These are phyloP conservation scores for Schizopora paradoxa DNA, from an alignment of 1,284 basidiomycete genomes.

Conservation along the genomic window DNA sequence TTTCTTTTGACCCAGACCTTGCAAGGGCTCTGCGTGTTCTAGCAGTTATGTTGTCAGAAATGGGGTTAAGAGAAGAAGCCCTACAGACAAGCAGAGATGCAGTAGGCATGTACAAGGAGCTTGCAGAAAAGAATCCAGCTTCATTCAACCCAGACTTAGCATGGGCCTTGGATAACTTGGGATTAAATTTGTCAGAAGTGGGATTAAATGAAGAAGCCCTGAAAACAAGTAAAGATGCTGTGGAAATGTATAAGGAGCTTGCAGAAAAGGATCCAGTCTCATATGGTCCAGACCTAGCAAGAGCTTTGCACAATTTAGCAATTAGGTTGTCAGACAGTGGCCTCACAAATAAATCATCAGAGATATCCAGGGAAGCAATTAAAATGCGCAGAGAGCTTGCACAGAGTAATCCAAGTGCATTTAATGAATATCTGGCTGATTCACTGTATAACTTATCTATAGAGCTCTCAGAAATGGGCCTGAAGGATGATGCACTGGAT, in stretches of 20 bases:
- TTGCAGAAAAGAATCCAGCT: not conserved
- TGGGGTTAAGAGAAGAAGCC: not conserved
- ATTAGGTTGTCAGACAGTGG: not conserved
- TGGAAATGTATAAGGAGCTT: not conserved
- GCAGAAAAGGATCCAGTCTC: not conserved
- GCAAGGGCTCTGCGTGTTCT: not conserved
- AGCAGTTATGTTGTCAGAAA: not conserved
- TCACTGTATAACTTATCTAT: not conserved
- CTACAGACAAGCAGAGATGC: not conserved
- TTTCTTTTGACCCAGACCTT: not conserved
- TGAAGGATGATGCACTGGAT: not conserved
- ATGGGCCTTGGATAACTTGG: not conserved
- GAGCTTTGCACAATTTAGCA: not conserved
- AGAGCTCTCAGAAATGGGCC: not conserved
- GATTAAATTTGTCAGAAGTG: not conserved
- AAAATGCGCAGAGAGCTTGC: not conserved
- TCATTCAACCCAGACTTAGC: not conserved
- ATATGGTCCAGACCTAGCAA: not conserved
- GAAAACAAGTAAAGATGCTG: not conserved
- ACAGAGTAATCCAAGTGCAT: not conserved
- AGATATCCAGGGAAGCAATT: no score
- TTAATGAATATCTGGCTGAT: not conserved
- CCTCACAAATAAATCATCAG: no score
- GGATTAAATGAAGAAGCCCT: not conserved
- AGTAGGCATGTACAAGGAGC: not conserved